phyloP scores from a whole-genome alignment of 2,329 filamentous ascomycete genomes.

The Ophiocordyceps camponoti-saundersi region DNA sequence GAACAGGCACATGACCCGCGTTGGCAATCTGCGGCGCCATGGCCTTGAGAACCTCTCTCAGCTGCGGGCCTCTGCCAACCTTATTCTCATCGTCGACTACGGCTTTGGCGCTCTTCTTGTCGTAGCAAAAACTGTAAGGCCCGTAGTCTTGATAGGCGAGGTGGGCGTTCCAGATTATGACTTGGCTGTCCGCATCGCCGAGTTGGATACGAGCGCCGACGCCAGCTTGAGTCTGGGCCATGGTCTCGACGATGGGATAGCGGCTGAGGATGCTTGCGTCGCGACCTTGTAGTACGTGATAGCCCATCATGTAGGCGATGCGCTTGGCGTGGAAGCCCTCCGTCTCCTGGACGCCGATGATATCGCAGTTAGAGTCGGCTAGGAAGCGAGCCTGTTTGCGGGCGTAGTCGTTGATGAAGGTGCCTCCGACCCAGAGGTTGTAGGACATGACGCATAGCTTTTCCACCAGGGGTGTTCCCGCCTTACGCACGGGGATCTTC shows the following conservation, averaged over 20 bases:
- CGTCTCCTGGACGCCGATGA: constrained; percentile 21
- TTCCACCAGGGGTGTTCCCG: constrained; percentile 12
- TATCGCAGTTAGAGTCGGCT: constrained; percentile 13
- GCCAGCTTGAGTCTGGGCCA: constrained; percentile 10
- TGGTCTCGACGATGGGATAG: constrained; percentile 18
- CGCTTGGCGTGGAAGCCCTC: constrained; percentile 12
- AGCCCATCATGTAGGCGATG: constrained; percentile 20
- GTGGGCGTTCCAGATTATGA: constrained; percentile 20
- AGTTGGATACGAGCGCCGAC: constrained; percentile 17
- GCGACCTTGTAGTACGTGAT: constrained; percentile 17
- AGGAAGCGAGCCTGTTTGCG: constrained; percentile 22
- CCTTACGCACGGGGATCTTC: constrained; percentile 14
- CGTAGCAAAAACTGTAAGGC: constrained; percentile 24
- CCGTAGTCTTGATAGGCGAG: constrained; percentile 21
- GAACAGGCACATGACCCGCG: no score
- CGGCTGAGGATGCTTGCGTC: constrained; percentile 19
- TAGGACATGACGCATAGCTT: constrained; percentile 18
- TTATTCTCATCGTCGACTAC: no score
- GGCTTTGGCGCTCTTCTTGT: no score
- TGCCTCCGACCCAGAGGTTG: constrained; percentile 23
- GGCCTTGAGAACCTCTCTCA: no score
- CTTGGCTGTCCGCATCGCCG: constrained; percentile 11
- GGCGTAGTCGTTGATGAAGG: constrained; percentile 16
- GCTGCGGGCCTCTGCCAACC: no score
- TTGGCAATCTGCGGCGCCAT: no score